Conservation (phyloP, 2,329 filamentous ascomycete species). For the Basipetospora chlamydospora region DNA sequence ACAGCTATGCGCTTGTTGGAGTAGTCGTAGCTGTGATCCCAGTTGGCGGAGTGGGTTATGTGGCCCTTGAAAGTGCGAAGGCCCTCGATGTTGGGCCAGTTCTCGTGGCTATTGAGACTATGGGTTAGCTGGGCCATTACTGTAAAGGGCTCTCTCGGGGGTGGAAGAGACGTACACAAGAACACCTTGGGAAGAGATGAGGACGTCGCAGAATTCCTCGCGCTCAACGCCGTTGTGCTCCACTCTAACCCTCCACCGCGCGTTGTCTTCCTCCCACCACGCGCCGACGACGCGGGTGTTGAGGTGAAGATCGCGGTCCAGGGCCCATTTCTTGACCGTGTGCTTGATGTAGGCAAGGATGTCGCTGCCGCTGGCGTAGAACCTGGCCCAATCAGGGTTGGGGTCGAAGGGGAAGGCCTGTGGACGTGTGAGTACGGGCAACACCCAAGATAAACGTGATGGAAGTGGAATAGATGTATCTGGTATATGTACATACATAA, state of each 20-base stretch:
- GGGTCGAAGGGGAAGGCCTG: constrained; percentile 49
- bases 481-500: constrained; percentile 26
- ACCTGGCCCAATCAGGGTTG: constrained; percentile 54
- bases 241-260: constrained; percentile 25
- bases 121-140: too few relatives aligned
- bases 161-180: constrained; percentile 21
- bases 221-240: constrained; percentile 19
- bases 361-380: constrained; percentile 52
- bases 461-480: too few relatives aligned
- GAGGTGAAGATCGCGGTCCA: constrained; percentile 20
- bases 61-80: constrained; percentile 38
- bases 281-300: constrained; percentile 18
- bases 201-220: constrained; percentile 34
- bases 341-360: constrained; percentile 46
- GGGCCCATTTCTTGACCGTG: constrained; percentile 27
- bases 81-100: constrained; percentile 45
- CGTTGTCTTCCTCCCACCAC: constrained; percentile 12
- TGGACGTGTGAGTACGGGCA: not conserved
- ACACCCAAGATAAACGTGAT: too few relatives aligned
- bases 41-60: constrained; percentile 46
- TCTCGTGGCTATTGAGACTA: constrained; percentile 40
- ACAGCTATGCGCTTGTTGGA: constrained; percentile 37
- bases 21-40: constrained; percentile 37
- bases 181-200: constrained; percentile 48
- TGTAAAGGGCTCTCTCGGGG: not conserved